A percentile compares a stretch with the other conserved stretches of the same genome.
Conservation (phyloP, 305 asterid genomes). For the Fraxinus xanthoxyloides region DNA sequence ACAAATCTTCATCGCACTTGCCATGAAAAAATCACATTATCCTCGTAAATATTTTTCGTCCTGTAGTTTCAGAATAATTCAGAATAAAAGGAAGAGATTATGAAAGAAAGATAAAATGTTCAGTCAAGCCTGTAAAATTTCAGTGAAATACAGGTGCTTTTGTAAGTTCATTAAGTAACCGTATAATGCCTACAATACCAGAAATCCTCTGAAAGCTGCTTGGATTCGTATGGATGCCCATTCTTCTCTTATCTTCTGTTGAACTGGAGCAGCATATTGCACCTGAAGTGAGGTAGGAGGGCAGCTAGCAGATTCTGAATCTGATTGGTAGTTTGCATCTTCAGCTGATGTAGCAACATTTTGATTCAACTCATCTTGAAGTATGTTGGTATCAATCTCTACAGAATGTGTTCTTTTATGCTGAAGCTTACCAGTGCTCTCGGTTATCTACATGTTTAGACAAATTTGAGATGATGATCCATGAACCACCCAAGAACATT, state of each 20-base stretch:
- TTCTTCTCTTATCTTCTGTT: slow-evolving; percentile 53
- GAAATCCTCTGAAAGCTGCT: slow-evolving; percentile 86
- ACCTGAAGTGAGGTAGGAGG: slow-evolving; percentile 62
- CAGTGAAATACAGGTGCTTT: neutral
- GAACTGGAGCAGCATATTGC: slow-evolving; percentile 44
- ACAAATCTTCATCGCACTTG: neutral
- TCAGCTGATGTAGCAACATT: slow-evolving; percentile 40
- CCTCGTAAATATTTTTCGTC: neutral
- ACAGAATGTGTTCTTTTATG: slow-evolving; percentile 78
- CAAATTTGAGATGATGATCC: slow-evolving; percentile 5
- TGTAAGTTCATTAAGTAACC: slow-evolving; percentile 1
- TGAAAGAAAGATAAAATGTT: neutral
- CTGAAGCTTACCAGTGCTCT: slow-evolving; percentile 58
- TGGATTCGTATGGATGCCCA: slow-evolving; percentile 84
- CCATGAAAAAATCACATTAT: neutral
- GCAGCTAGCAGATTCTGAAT: slow-evolving; percentile 52
- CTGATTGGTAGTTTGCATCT: slow-evolving; percentile 39
- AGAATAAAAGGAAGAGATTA: neutral
- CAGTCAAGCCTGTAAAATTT: neutral
- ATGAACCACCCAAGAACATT: neutral
- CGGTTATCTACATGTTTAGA: slow-evolving; percentile 51
- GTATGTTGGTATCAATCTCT: slow-evolving; percentile 56
- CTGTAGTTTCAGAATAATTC: neutral
- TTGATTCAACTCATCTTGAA: slow-evolving; percentile 48
- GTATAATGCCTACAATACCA: slow-evolving; percentile 45